Percentiles rank a stretch among this genome's conserved stretches.
These are phyloP conservation scores for Fomes fomentarius DNA, from an alignment of 1,284 basidiomycete species.

Conservation along the genomic window DNA sequence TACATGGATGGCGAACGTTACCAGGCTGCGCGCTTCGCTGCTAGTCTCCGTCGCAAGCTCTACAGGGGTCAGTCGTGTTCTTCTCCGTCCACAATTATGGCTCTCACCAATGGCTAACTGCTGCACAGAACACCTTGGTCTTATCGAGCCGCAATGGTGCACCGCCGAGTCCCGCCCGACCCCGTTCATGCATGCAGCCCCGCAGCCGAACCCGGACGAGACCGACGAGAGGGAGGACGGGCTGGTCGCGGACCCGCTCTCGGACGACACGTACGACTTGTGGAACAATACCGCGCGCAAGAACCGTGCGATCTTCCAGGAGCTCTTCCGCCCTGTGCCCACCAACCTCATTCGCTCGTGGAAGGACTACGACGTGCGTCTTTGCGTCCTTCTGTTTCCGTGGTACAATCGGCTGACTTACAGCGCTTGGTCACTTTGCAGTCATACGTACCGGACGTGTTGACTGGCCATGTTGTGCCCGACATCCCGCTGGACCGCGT, in stretches of 20 bases:
- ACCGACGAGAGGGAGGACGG: constrained; percentile 60
- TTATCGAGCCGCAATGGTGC: constrained; percentile 67
- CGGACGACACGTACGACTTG: constrained; percentile 59
- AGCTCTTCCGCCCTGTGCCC: constrained; percentile 84
- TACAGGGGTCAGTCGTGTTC: constrained; percentile 56
- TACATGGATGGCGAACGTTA: constrained; percentile 81
- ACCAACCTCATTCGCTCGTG: constrained; percentile 79
- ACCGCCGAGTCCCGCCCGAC: constrained; percentile 45
- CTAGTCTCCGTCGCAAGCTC: constrained; percentile 76
- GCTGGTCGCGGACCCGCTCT: constrained; percentile 81
- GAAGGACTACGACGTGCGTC: constrained; percentile 75
- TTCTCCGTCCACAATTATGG: too few relatives aligned
- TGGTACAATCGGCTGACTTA: neutral
- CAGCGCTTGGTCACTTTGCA: constrained; percentile 34
- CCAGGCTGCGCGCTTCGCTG: constrained; percentile 74
- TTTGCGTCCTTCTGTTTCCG: neutral
- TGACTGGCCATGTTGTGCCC: constrained; percentile 82
- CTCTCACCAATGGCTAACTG: neutral
- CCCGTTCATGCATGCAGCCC: constrained; percentile 81
- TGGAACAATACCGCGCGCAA: constrained; percentile 76
- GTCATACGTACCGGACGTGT: constrained; percentile 74
- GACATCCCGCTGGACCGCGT: constrained; percentile 65
- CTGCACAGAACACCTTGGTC: constrained; percentile 80
- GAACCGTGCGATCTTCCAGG: constrained; percentile 83
- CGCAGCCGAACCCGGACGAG: constrained; percentile 70